A percentile compares a stretch with the other conserved stretches of the same genome.
Conservation (phyloP, 176 grass and related monocot species). For the Oropetium thomaeum region DNA sequence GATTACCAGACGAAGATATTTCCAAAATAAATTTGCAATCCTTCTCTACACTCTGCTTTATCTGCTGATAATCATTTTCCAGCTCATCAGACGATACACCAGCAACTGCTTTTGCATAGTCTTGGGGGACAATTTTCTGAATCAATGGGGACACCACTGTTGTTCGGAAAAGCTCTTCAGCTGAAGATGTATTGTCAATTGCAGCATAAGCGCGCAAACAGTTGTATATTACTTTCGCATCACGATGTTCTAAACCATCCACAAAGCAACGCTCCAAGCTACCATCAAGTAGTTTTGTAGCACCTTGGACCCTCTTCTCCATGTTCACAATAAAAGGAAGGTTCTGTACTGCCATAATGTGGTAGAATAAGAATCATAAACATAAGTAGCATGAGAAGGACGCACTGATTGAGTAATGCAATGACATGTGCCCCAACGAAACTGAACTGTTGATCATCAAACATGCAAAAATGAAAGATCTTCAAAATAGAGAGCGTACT, state of each 20-base stretch:
- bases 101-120: constrained; percentile 50
- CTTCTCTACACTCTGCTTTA: constrained; percentile 73
- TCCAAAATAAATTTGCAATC: constrained; percentile 99
- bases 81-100: constrained; percentile 63
- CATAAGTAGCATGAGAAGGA: constrained; percentile 26
- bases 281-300: constrained; percentile 78
- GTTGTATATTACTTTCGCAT: constrained; percentile 87
- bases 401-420: not conserved
- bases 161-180: constrained; percentile 84
- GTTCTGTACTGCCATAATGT: constrained; percentile 94
- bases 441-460: not conserved
- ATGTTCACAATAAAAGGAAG: constrained; percentile 99
- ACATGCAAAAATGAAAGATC: not conserved
- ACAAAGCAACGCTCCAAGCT: constrained; percentile 85
- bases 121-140: constrained; percentile 79
- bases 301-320: constrained; percentile 93
- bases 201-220: constrained; percentile 95
- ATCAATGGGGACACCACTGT: constrained; percentile 75
- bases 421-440: constrained; percentile 17
- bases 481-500: not conserved
- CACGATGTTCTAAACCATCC: constrained; percentile 68
- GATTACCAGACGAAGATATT: constrained; percentile 82
- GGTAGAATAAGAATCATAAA: constrained; percentile 56
- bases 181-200: constrained; percentile 89
- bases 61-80: constrained; percentile 73